phyloP scores from a whole-genome alignment of 2,329 filamentous ascomycete genomes.

The Fusarium nodosum region DNA sequence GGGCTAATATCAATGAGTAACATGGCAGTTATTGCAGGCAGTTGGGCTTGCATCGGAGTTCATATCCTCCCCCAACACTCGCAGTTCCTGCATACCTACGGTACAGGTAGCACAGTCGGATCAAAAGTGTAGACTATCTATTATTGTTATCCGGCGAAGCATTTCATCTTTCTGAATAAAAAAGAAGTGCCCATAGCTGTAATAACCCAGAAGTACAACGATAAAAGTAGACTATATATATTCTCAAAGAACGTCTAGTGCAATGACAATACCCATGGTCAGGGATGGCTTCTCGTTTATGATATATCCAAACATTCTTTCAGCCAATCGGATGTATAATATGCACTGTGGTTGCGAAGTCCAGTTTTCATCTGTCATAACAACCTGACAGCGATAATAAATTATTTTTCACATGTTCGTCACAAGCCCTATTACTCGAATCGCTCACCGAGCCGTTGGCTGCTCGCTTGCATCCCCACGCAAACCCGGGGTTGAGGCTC shows the following conservation, averaged over 20 bases:
- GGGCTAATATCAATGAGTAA: background rate
- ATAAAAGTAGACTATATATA: background rate
- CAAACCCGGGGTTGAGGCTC: conserved; percentile 32
- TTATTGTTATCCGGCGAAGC: no score
- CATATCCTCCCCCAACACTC: background rate
- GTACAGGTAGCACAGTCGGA: background rate
- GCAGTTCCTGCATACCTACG: background rate
- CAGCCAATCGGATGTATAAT: no score
- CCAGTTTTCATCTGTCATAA: conserved; percentile 10
- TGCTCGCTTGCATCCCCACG: conserved; percentile 23
- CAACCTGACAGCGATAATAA: conserved; percentile 17
- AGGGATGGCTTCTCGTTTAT: background rate
- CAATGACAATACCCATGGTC: background rate
- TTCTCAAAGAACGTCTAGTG: background rate
- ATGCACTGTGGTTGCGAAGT: no score
- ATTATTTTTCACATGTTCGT: conserved; percentile 9
- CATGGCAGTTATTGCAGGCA: conserved; percentile 5
- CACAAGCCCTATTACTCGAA: conserved; percentile 33
- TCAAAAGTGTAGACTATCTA: background rate
- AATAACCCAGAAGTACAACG: no score
- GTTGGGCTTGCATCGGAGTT: conserved; percentile 9
- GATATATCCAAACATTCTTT: background rate
- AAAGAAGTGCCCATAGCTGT: no score
- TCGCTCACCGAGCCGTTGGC: conserved; percentile 35
- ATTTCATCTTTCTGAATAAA: no score